phyloP scores from a whole-genome alignment of 495 filamentous ascomycete species.

The Penicillium arizonense region DNA sequence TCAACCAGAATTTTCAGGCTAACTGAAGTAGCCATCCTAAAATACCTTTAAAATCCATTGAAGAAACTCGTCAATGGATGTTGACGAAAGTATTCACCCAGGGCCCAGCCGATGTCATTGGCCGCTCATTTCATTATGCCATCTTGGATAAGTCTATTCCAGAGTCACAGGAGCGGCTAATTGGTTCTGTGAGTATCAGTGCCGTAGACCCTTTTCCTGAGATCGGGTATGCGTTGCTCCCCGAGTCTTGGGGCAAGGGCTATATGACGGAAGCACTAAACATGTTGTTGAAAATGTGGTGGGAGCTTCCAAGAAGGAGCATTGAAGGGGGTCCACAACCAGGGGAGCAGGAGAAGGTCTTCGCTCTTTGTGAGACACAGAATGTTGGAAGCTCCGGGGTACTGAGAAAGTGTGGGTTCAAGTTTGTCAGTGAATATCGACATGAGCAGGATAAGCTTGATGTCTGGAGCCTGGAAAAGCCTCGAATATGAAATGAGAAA shows the following conservation, averaged over 20 bases:
- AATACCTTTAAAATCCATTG: constrained; percentile 17
- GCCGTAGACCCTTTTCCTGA: constrained; percentile 21
- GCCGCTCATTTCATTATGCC: constrained; percentile 19
- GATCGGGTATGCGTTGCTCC: constrained; percentile 32
- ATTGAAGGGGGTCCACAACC: neutral
- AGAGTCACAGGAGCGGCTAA: constrained; percentile 9
- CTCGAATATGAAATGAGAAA: neutral
- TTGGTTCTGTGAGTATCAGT: constrained; percentile 25
- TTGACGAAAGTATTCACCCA: constrained; percentile 14
- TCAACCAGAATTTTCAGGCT: neutral
- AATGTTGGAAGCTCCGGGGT: constrained; percentile 32
- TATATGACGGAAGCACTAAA: constrained; percentile 32
- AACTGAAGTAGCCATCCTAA: constrained; percentile 15
- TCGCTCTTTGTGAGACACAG: constrained; percentile 20
- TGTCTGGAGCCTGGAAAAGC: constrained; percentile 40
- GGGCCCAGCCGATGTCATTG: constrained; percentile 16
- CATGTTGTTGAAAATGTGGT: constrained; percentile 24
- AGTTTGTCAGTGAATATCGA: constrained; percentile 27
- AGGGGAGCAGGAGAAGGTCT: constrained; percentile 14
- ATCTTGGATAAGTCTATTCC: constrained; percentile 22
- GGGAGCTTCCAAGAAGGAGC: constrained; percentile 13
- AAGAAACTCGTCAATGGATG: constrained; percentile 22
- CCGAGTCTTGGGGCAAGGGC: constrained; percentile 31
- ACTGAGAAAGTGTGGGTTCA: constrained; percentile 37
- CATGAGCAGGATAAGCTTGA: constrained; percentile 35